A percentile compares a stretch with the other conserved stretches of the same genome.
phyloP scores from a whole-genome alignment of 495 filamentous ascomycete species.

The Aspergillus nanangensis region DNA sequence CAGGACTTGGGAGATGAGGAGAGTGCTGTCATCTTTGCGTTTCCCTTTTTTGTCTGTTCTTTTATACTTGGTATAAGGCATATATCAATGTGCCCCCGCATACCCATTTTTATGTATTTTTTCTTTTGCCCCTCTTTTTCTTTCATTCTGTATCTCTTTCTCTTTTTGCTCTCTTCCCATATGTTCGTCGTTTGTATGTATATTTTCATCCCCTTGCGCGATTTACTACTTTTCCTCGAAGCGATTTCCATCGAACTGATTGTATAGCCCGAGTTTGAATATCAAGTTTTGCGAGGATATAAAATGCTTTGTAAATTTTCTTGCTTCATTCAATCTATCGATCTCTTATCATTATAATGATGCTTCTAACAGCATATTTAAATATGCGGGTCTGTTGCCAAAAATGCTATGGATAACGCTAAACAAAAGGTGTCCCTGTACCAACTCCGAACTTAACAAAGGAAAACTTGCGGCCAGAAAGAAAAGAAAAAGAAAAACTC shows the following conservation, averaged over 20 bases:
- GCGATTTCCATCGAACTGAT: background rate
- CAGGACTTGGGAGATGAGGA: slow-evolving; percentile 10
- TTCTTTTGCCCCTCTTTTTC: slow-evolving; percentile 3
- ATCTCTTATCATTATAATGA: too few relatives aligned
- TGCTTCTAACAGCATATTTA: too few relatives aligned
- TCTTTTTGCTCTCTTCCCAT: background rate
- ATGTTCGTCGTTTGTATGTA: slow-evolving; percentile 4
- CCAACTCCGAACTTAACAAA: too few relatives aligned
- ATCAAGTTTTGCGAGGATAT: background rate
- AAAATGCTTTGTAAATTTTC: too few relatives aligned
- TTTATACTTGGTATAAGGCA: slow-evolving; percentile 16
- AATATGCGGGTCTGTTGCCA: too few relatives aligned
- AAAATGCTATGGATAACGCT: too few relatives aligned
- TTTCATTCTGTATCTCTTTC: background rate
- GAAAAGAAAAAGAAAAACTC: background rate
- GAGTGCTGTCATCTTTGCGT: slow-evolving; percentile 6
- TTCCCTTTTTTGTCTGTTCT: slow-evolving; percentile 16
- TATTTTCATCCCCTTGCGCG: background rate
- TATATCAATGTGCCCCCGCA: slow-evolving; percentile 18
- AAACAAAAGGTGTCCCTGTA: too few relatives aligned
- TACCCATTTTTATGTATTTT: slow-evolving; percentile 14
- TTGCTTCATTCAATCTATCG: too few relatives aligned
- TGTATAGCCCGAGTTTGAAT: background rate
- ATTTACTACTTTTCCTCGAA: background rate
- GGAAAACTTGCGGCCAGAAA: too few relatives aligned